A percentile compares a stretch with the other conserved stretches of the same genome.
Evolutionary conservation across 2,329 filamentous ascomycete genomes (phyloP).

Genomic region (Mycosphaerella sp.): DNA sequence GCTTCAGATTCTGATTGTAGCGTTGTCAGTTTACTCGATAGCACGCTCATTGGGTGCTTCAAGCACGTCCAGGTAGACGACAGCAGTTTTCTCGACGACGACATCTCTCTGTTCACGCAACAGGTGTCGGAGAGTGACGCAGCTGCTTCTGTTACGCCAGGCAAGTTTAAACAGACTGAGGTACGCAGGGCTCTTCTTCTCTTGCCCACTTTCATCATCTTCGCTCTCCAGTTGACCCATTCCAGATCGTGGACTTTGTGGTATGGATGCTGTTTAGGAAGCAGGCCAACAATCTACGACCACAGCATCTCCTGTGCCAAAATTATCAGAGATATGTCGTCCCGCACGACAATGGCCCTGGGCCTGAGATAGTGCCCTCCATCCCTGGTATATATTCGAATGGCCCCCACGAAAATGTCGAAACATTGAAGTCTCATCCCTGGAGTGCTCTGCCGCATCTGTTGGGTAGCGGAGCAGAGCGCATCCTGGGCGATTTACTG

Average conservation of each 20-base stretch:
- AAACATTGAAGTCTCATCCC: constrained; percentile 58
- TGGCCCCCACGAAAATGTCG: constrained; percentile 64
- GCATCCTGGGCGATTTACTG: constrained; percentile 70
- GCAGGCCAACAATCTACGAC: constrained; percentile 45
- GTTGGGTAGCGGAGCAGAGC: constrained; percentile 67
- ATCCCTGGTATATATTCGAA: constrained; percentile 61
- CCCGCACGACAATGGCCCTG: constrained; percentile 26
- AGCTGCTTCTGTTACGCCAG: constrained; percentile 20
- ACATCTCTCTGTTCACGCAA: constrained; percentile 43
- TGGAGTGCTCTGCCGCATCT: constrained; percentile 73
- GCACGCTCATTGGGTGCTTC: constrained; percentile 56
- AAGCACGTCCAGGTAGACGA: constrained; percentile 30
- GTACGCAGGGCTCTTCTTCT: constrained; percentile 31
- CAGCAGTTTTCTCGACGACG: constrained; percentile 31
- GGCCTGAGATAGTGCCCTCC: constrained; percentile 36
- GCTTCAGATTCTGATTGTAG: constrained; percentile 17
- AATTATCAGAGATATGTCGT: constrained; percentile 58
- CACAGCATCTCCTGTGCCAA: constrained; percentile 73
- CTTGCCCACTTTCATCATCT: constrained; percentile 46
- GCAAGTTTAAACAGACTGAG: constrained; percentile 37
- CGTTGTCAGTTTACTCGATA: constrained; percentile 59
- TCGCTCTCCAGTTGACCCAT: constrained; percentile 13
- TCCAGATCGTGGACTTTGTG: constrained; percentile 45
- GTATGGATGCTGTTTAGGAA: constrained; percentile 71
- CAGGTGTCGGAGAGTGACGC: constrained; percentile 33